Percentiles rank a stretch among this genome's conserved stretches.
Evolutionary conservation across 228 moss, liverwort and hornwort species (phyloP).

Genomic region (Sphagnum fallax): DNA sequence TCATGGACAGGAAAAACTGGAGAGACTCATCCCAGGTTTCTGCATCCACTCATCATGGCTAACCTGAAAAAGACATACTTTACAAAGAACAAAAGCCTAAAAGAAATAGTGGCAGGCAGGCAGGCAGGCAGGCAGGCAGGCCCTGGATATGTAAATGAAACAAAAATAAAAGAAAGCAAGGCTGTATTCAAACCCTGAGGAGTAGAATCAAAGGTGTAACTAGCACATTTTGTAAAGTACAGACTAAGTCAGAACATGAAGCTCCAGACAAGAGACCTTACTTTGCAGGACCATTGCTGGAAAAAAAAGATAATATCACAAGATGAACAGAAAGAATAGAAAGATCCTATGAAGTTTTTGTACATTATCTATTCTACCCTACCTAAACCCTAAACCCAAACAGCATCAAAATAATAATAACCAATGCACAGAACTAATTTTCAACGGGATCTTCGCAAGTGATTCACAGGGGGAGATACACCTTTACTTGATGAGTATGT

Average conservation of each 20-base stretch:
- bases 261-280: not conserved
- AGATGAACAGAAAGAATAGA: constrained; percentile 68
- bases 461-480: constrained; percentile 56
- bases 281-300: not conserved
- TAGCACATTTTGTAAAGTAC: too few species aligned
- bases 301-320: constrained; percentile 41
- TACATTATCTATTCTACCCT: not conserved
- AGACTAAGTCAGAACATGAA: not conserved
- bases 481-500: constrained; percentile 25
- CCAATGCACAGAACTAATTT: not conserved
- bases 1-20: too few species aligned
- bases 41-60: too few species aligned
- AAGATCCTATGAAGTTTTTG: constrained; percentile 3
- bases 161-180: too few species aligned
- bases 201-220: too few species aligned
- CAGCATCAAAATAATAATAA: not conserved
- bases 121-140: too few species aligned
- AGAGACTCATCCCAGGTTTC: too few species aligned
- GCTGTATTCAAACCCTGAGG: too few species aligned
- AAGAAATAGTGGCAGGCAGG: too few species aligned
- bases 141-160: too few species aligned
- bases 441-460: constrained; percentile 38
- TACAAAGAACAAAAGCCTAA: too few species aligned
- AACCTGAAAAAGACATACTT: too few species aligned
- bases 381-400: not conserved